A percentile compares a stretch with the other conserved stretches of the same genome.
Evolutionary conservation across 2,329 filamentous ascomycete species (phyloP).

Genomic region (Pseudohalonectria lignicola): DNA sequence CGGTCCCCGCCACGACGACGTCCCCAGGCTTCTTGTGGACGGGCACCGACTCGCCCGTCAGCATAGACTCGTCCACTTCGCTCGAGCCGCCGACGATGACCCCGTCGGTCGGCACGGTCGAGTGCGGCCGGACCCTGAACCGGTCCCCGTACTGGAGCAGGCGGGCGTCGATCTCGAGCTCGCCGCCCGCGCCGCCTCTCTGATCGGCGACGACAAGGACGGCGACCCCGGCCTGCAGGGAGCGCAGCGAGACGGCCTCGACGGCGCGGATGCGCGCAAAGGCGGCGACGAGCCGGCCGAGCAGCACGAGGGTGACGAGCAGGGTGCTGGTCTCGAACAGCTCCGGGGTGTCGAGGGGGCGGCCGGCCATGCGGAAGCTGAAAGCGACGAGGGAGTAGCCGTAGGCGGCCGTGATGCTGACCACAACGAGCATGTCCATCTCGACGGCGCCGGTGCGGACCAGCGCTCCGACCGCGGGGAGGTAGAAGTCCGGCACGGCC

Average conservation of each 20-base stretch:
- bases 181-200: not conserved
- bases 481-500: slow-evolving; percentile 54
- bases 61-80: slow-evolving; percentile 66
- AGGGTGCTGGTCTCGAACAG: slow-evolving; percentile 53
- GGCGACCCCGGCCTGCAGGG: slow-evolving; percentile 47
- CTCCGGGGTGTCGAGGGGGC: slow-evolving; percentile 31
- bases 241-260: slow-evolving; percentile 41
- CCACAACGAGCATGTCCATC: slow-evolving; percentile 56
- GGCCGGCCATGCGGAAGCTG: slow-evolving; percentile 25
- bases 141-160: slow-evolving; percentile 61
- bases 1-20: slow-evolving; percentile 38
- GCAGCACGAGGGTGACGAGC: slow-evolving; percentile 46
- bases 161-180: slow-evolving; percentile 45
- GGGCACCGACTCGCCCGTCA: slow-evolving; percentile 59
- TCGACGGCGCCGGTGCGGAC: slow-evolving; percentile 48
- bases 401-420: slow-evolving; percentile 56
- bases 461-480: slow-evolving; percentile 47
- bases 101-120: slow-evolving; percentile 56
- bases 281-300: slow-evolving; percentile 40
- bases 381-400: slow-evolving; percentile 48
- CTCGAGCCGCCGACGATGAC: slow-evolving; percentile 48
- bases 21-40: slow-evolving; percentile 45
- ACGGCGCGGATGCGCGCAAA: slow-evolving; percentile 41
- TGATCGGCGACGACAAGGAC: slow-evolving; percentile 31
- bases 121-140: slow-evolving; percentile 52